Evolutionary conservation across 768 basidiomycete genomes (phyloP).

Genomic region (Heimioporus sp.): DNA sequence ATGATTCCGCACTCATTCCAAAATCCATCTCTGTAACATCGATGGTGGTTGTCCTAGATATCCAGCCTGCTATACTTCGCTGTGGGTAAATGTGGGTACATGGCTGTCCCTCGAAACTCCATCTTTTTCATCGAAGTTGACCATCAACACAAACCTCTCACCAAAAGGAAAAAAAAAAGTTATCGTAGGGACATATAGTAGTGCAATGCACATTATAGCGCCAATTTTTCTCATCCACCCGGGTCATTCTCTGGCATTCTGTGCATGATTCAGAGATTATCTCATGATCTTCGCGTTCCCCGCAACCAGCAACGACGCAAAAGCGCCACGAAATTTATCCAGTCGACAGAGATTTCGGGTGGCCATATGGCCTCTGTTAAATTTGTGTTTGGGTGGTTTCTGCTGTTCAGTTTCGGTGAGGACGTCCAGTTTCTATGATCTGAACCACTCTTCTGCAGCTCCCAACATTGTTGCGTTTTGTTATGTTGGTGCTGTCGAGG

Average conservation of each 20-base stretch:
- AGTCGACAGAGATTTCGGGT: not conserved
- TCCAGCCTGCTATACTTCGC: not conserved
- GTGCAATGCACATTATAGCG: not conserved
- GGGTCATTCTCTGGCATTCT: not conserved
- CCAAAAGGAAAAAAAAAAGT: not conserved
- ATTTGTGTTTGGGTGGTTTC: not conserved
- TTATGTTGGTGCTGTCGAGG: slow-evolving; percentile 12
- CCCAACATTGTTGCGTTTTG: not conserved
- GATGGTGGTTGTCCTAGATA: not conserved
- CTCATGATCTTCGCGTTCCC: not conserved
- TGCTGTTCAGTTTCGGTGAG: not conserved
- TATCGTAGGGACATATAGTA: not conserved
- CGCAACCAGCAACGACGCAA: not conserved
- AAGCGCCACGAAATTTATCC: not conserved
- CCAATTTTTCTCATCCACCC: not conserved
- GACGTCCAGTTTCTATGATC: not conserved
- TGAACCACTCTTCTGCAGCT: not conserved
- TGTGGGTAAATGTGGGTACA: not conserved
- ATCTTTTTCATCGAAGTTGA: too few species aligned
- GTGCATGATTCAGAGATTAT: not conserved
- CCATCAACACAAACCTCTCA: not conserved
- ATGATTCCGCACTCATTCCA: too few species aligned
- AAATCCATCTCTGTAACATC: too few species aligned
- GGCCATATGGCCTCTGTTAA: too few species aligned
- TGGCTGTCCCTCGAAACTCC: too few species aligned